These are phyloP conservation scores for Gliomastix tumulicola DNA, from an alignment of 2,329 filamentous ascomycete genomes.

Conservation along the genomic window DNA sequence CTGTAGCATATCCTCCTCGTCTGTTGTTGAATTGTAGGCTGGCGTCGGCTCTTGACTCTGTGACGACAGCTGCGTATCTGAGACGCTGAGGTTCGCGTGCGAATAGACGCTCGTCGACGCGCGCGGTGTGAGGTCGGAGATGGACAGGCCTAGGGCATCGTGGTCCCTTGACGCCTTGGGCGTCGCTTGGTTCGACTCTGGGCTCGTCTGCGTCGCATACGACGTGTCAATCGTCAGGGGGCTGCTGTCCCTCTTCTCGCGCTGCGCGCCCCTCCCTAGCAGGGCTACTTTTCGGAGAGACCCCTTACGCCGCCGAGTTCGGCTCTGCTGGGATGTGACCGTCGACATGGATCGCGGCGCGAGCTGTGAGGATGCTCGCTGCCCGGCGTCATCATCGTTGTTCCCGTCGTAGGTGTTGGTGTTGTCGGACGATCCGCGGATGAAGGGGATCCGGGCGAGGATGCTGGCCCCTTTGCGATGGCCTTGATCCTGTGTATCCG, in stretches of 20 bases:
- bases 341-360: conserved; percentile 17
- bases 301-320: conserved; percentile 65
- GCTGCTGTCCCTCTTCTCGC: conserved; percentile 48
- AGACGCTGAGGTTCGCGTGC: conserved; percentile 18
- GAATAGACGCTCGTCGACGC: conserved; percentile 38
- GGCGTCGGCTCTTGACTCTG: conserved; percentile 13
- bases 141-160: conserved; percentile 36
- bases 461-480: too few species aligned
- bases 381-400: conserved; percentile 4
- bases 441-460: conserved; percentile 63
- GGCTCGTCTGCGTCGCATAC: conserved; percentile 14
- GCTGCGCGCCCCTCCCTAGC: conserved; percentile 64
- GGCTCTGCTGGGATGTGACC: conserved; percentile 30
- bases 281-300: conserved; percentile 84
- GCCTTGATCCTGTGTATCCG: too few species aligned
- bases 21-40: conserved; percentile 59
- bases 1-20: conserved; percentile 73
- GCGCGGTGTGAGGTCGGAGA: conserved; percentile 36
- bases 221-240: conserved; percentile 34
- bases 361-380: conserved; percentile 3
- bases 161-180: conserved; percentile 15
- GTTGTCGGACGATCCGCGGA: conserved; percentile 37
- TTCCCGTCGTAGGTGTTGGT: conserved; percentile 23
- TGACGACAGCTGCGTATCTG: background rate
- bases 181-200: conserved; percentile 8